Conservation (phyloP, 306 rosid species). For the Quercus aquifolioides region DNA sequence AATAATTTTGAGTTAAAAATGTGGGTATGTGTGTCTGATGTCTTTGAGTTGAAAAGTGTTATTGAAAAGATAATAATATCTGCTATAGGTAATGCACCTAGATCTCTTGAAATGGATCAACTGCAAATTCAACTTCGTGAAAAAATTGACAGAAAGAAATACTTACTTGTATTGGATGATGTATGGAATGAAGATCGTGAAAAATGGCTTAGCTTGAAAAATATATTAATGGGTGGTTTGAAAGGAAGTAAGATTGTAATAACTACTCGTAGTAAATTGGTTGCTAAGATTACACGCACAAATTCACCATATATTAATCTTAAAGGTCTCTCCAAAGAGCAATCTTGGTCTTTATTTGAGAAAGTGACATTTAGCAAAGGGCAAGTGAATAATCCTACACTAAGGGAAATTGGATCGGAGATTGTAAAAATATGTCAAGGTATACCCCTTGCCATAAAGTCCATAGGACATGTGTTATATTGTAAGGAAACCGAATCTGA, state of each 20-base stretch:
- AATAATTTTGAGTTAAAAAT: conserved; percentile 14
- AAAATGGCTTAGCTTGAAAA: conserved; percentile 14
- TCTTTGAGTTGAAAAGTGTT: background rate
- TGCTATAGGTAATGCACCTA: background rate
- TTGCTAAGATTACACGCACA: conserved; percentile 7
- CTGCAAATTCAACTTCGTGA: background rate
- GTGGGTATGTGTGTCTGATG: no score
- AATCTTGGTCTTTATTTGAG: conserved; percentile 24
- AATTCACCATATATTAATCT: background rate
- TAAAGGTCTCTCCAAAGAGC: conserved; percentile 4
- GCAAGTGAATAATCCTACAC: background rate
- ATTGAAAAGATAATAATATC: conserved; percentile 22
- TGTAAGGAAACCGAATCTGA: conserved; percentile 17
- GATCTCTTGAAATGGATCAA: conserved; percentile 7
- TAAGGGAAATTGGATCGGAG: conserved; percentile 16
- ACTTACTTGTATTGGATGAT: conserved; percentile 40
- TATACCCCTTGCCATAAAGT: conserved; percentile 23
- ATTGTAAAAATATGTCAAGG: conserved; percentile 25
- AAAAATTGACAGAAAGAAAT: conserved; percentile 21
- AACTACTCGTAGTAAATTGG: conserved; percentile 26
- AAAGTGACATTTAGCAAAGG: conserved; percentile 18
- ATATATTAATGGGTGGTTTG: conserved; percentile 23
- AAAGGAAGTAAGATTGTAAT: conserved; percentile 28
- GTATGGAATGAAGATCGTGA: conserved; percentile 31
- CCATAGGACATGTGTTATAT: conserved; percentile 28